These are phyloP conservation scores for Aspergillus novofumigatus DNA, from an alignment of 2,329 filamentous ascomycete species.

Conservation along the genomic window DNA sequence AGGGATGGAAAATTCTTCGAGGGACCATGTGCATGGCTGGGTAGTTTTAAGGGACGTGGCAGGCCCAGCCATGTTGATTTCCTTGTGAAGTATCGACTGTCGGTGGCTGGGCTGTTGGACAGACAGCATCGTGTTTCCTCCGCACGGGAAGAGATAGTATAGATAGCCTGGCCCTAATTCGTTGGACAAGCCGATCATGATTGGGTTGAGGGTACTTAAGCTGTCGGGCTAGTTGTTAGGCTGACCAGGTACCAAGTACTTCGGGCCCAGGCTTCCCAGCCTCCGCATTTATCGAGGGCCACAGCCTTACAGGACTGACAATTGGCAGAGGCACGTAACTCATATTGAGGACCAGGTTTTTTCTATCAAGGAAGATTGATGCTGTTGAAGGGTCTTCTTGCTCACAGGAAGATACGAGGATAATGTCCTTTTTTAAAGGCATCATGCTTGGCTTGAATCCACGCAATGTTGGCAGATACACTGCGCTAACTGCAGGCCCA, in stretches of 20 bases:
- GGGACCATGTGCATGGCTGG: neutral
- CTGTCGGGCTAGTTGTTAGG: slow-evolving; percentile 8
- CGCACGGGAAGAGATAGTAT: no score
- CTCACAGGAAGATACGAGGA: neutral
- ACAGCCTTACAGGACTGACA: slow-evolving; percentile 4
- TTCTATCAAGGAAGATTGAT: neutral
- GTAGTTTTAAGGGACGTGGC: slow-evolving; percentile 9
- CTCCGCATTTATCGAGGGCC: slow-evolving; percentile 6
- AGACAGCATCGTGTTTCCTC: neutral
- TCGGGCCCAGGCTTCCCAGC: slow-evolving; percentile 2
- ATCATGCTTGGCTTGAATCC: no score
- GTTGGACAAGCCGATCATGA: neutral
- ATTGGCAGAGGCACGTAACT: slow-evolving; percentile 3
- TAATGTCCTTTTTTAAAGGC: neutral
- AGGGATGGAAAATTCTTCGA: neutral
- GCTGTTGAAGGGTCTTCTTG: neutral
- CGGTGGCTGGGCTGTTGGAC: slow-evolving; percentile 8
- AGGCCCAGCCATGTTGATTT: slow-evolving; percentile 18
- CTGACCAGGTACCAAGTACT: slow-evolving; percentile 4
- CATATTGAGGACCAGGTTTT: neutral
- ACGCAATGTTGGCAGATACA: no score
- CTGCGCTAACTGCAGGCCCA: no score
- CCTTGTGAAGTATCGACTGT: neutral
- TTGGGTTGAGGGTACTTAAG: slow-evolving; percentile 14
- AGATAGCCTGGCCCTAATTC: neutral